Conservation (phyloP, 2,329 filamentous ascomycete species). For the Penicillium psychrosexuale region DNA sequence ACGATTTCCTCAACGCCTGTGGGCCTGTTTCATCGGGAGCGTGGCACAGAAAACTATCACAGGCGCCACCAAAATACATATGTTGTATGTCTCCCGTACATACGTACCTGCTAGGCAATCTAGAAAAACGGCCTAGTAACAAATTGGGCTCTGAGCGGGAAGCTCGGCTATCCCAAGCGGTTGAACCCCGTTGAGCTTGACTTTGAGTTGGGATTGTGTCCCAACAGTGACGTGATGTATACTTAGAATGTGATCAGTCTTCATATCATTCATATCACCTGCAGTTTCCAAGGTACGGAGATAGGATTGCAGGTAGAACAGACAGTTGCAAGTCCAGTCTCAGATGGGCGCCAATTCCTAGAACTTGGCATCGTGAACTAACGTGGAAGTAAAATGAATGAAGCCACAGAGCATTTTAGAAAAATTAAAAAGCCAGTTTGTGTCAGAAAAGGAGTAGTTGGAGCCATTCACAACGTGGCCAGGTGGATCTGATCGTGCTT, state of each 20-base stretch:
- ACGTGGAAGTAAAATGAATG: slow-evolving; percentile 4
- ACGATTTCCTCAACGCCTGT: slow-evolving; percentile 9
- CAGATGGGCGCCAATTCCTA: slow-evolving; percentile 11
- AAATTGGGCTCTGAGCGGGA: slow-evolving; percentile 15
- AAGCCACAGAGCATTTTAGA: background rate
- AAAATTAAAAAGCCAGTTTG: background rate
- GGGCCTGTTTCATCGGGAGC: slow-evolving; percentile 10
- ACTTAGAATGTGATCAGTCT: background rate
- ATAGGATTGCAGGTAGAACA: background rate
- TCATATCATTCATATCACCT: background rate
- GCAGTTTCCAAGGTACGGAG: background rate
- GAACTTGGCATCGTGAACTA: slow-evolving; percentile 3
- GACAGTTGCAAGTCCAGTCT: background rate
- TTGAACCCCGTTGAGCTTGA: slow-evolving; percentile 19
- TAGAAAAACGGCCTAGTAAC: background rate
- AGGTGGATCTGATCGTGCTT: slow-evolving; percentile 28
- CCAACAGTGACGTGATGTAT: slow-evolving; percentile 1
- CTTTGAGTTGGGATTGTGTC: background rate
- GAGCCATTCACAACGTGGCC: slow-evolving; percentile 29
- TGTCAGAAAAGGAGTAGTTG: slow-evolving; percentile 11
- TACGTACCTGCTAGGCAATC: slow-evolving; percentile 1
- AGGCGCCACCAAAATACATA: slow-evolving; percentile 15
- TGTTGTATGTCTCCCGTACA: background rate
- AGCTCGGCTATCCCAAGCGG: slow-evolving; percentile 22
- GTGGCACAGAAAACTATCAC: slow-evolving; percentile 2